phyloP scores from a whole-genome alignment of 495 filamentous ascomycete species.

The Penicillium goetzii region DNA sequence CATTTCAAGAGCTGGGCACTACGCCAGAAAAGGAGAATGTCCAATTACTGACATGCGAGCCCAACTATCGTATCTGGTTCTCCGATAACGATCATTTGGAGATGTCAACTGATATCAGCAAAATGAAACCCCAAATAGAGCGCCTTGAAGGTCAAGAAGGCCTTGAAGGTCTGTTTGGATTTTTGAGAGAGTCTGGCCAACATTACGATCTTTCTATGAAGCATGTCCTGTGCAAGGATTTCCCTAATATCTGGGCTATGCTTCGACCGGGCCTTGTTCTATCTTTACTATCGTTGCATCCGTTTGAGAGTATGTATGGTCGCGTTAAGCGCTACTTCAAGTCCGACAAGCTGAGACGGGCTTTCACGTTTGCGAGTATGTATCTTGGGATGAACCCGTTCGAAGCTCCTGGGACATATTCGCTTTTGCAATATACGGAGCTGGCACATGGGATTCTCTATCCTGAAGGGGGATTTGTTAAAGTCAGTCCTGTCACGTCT shows the following conservation, averaged over 20 bases:
- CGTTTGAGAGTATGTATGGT: slow-evolving; percentile 65
- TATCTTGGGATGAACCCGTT: slow-evolving; percentile 79
- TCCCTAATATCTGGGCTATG: slow-evolving; percentile 57
- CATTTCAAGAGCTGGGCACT: slow-evolving; percentile 66
- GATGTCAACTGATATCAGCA: slow-evolving; percentile 60
- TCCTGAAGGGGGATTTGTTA: slow-evolving; percentile 67
- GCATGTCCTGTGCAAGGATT: slow-evolving; percentile 66
- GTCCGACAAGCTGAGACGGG: slow-evolving; percentile 65
- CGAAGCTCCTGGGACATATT: slow-evolving; percentile 73
- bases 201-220: slow-evolving; percentile 66
- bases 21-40: slow-evolving; percentile 61
- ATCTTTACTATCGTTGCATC: slow-evolving; percentile 60
- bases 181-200: slow-evolving; percentile 61
- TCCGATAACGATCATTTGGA: slow-evolving; percentile 61
- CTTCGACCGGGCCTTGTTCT: slow-evolving; percentile 53
- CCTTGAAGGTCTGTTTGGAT: slow-evolving; percentile 63
- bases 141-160: slow-evolving; percentile 66
- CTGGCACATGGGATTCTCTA: slow-evolving; percentile 76
- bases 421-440: slow-evolving; percentile 72
- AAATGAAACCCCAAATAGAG: slow-evolving; percentile 70
- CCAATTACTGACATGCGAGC: slow-evolving; percentile 66
- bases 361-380: slow-evolving; percentile 76
- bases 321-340: slow-evolving; percentile 64
- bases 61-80: slow-evolving; percentile 73
- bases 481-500: slow-evolving; percentile 5